Conservation (phyloP, 108 stramenopile genomes). For the Licmophora abbreviata region DNA sequence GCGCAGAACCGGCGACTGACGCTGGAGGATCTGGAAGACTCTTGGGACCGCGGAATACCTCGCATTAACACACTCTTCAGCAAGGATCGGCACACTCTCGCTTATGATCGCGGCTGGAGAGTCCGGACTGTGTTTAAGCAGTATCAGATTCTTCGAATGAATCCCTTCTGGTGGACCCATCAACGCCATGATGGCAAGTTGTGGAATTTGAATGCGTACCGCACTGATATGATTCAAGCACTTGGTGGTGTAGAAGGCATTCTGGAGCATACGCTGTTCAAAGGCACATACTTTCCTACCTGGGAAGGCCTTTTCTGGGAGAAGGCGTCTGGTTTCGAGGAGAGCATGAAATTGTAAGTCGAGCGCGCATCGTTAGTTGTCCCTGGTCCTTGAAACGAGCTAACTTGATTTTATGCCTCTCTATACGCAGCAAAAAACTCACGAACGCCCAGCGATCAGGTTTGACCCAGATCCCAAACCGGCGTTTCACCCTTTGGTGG, state of each 20-base stretch:
- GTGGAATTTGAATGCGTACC: conserved; percentile 99
- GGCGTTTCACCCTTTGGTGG: conserved; percentile 99
- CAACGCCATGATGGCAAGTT: conserved; percentile 99
- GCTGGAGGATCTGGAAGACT: conserved; percentile 99
- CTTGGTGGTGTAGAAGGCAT: conserved; percentile 98
- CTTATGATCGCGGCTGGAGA: conserved; percentile 98
- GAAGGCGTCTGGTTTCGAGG: conserved; percentile 98
- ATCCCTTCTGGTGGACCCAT: conserved; percentile 99
- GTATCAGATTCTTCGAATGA: conserved; percentile 92
- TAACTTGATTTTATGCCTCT: conserved; percentile 4
- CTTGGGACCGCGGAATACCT: conserved; percentile 98
- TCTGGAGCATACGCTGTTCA: conserved; percentile 98
- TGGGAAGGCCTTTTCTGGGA: conserved; percentile 99
- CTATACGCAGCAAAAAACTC: conserved; percentile 98
- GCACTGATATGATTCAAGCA: conserved; percentile 99
- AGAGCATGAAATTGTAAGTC: conserved; percentile 98
- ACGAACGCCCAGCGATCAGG: conserved; percentile 98
- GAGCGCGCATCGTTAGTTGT: no score
- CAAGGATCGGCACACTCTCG: conserved; percentile 93
- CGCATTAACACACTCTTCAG: conserved; percentile 98
- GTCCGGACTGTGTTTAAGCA: conserved; percentile 95
- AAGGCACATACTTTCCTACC: conserved; percentile 99
- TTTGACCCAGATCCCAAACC: conserved; percentile 99
- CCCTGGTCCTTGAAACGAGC: neutral
- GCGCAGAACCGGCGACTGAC: conserved; percentile 98